phyloP scores from a whole-genome alignment of 1,284 basidiomycete genomes.

The Irpex lacteus region DNA sequence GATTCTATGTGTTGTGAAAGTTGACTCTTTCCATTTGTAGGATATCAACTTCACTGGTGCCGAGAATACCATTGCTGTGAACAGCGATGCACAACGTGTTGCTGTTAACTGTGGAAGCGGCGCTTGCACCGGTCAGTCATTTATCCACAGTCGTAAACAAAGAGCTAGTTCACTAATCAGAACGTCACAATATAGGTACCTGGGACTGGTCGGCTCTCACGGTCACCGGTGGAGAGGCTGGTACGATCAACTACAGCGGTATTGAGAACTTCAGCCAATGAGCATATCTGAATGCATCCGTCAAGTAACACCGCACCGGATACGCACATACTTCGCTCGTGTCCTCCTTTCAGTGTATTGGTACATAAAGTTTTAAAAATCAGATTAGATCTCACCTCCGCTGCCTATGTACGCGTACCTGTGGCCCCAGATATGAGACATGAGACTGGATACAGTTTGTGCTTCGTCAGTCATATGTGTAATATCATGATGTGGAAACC shows the following conservation, averaged over 20 bases:
- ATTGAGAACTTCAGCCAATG: slow-evolving; percentile 34
- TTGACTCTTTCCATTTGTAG: slow-evolving; percentile 10
- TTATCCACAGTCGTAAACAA: not conserved
- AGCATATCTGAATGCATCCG: not conserved
- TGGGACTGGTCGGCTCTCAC: slow-evolving; percentile 53
- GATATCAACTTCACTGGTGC: slow-evolving; percentile 29
- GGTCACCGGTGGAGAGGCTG: slow-evolving; percentile 41
- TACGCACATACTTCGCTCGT: not conserved
- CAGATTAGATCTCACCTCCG: too few species aligned
- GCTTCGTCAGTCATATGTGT: too few species aligned
- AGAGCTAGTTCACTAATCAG: not conserved
- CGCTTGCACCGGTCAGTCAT: slow-evolving; percentile 26
- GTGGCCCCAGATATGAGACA: too few species aligned
- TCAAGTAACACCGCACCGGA: not conserved
- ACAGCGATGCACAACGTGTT: slow-evolving; percentile 26
- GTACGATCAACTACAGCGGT: slow-evolving; percentile 34
- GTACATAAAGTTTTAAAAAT: too few species aligned
- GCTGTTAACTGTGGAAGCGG: slow-evolving; percentile 32
- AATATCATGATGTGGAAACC: too few species aligned
- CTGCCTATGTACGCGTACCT: too few species aligned
- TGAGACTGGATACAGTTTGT: too few species aligned
- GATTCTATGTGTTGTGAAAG: too few species aligned
- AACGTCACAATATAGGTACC: slow-evolving; percentile 29
- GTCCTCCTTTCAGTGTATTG: not conserved
- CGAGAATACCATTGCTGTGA: slow-evolving; percentile 26